Evolutionary conservation across 306 rosid species (phyloP).

Genomic region (Quercus dentata): DNA sequence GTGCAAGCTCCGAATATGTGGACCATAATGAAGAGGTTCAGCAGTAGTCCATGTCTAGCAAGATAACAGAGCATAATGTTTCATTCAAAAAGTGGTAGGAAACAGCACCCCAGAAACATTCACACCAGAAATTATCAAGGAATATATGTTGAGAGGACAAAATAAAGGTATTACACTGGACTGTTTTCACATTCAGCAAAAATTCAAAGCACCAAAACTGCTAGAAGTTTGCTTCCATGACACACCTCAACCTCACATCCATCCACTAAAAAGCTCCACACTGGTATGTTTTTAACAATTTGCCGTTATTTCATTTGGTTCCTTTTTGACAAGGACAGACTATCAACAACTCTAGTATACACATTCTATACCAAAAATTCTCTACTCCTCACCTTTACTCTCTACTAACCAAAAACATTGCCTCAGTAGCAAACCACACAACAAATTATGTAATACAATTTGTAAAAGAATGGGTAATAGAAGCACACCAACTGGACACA

Average conservation of each 20-base stretch:
- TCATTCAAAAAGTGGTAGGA: no score
- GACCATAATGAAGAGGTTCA: no score
- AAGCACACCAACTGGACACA: slow-evolving; percentile 26
- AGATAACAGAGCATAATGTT: no score
- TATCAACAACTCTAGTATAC: slow-evolving; percentile 19
- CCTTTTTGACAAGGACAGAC: slow-evolving; percentile 13
- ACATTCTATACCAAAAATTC: slow-evolving; percentile 38
- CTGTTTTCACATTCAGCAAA: background rate
- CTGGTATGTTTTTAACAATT: background rate
- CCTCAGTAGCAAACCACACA: slow-evolving; percentile 19
- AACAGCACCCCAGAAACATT: background rate
- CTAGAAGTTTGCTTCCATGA: slow-evolving; percentile 1
- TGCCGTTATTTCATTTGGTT: background rate
- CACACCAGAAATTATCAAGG: background rate
- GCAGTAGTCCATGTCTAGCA: no score
- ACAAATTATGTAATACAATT: slow-evolving; percentile 18
- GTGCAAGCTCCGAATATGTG: no score
- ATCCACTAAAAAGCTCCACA: slow-evolving; percentile 11
- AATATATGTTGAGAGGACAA: background rate
- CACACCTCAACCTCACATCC: slow-evolving; percentile 31
- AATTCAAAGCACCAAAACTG: slow-evolving; percentile 1
- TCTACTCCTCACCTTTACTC: slow-evolving; percentile 11
- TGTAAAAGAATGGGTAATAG: slow-evolving; percentile 31
- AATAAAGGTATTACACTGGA: background rate
- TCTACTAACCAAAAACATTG: slow-evolving; percentile 22